A percentile compares a stretch with the other conserved stretches of the same genome.
phyloP scores from a whole-genome alignment of 306 rosid species.

The Ceratonia siliqua region DNA sequence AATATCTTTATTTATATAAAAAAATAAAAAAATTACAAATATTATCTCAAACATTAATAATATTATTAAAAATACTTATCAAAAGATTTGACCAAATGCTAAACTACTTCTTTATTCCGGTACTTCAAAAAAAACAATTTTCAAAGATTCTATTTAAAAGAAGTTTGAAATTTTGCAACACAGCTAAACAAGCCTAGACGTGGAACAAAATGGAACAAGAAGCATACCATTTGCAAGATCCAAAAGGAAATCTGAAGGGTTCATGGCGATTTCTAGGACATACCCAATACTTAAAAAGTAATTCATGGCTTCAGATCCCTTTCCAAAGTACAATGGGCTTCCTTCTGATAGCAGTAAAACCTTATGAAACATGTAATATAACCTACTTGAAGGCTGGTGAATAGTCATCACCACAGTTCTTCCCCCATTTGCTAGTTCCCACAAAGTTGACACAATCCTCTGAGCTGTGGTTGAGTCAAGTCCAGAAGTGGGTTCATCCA shows the following conservation, averaged over 20 bases:
- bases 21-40: too few relatives aligned
- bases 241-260: conserved; percentile 75
- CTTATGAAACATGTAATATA: conserved; percentile 73
- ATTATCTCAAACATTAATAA: too few relatives aligned
- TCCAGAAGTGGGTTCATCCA: conserved; percentile 88
- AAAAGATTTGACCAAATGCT: too few relatives aligned
- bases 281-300: conserved; percentile 61
- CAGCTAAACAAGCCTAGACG: too few relatives aligned
- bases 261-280: conserved; percentile 63
- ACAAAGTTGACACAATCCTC: conserved; percentile 59
- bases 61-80: too few relatives aligned
- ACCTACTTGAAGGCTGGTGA: conserved; percentile 79
- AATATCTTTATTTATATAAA: too few relatives aligned
- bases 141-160: too few relatives aligned
- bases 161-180: too few relatives aligned
- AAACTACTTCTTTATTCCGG: too few relatives aligned
- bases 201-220: neutral
- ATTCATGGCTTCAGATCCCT: conserved; percentile 58
- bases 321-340: conserved; percentile 62
- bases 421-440: conserved; percentile 63
- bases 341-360: conserved; percentile 71
- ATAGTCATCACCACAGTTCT: conserved; percentile 75
- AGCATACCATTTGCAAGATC: conserved; percentile 80
- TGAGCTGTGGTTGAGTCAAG: conserved; percentile 80
- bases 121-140: too few relatives aligned